Base-by-base conservation (phyloP, 2,329 filamentous ascomycete species). In the Coniochaeta hoffmannii region DNA sequence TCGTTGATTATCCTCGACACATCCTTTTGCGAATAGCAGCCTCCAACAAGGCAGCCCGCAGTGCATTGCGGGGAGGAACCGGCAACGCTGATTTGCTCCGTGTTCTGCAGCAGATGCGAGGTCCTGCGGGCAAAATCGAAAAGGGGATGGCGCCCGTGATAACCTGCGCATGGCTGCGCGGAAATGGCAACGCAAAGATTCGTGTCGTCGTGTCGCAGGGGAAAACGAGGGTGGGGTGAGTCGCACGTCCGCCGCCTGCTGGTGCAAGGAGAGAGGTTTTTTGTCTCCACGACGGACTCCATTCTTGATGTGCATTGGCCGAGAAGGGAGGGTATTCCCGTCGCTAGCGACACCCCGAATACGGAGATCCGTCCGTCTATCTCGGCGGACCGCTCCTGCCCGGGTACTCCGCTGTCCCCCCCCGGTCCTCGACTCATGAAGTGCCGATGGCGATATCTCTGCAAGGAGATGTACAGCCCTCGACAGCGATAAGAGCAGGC, bases 261-360 rank as follows among this genome's bases (percentile, higher is more conserved):
- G 36, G 36, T n/a, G 15, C 22, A 46, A 28, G 7, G 22, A 7
- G 15, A 28, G 41, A 24, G 26, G 41, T 22, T 46, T 28, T 44
- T 28, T 26, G 19, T 46, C 41, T 46, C 41, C 41, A 26, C 41
- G 41, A 46, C 11, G 3, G 19, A n/a, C 2, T 41, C 17, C 17
- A 10, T 19, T 4, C 36, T 19, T 41, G 36, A 41, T 19, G 2
- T 22, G 7, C 17, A 19, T 41, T 41, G 36, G 36, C 36, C 36
- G 36, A 41, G 36, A 41, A 41, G 36, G 36, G 36, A 41, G 36
- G 41, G 41, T 46, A 28, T 46, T 46, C 41, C 41, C 41, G 41
- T 46, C 41, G 41, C 41, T 46, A 46, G 11, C 24, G 41, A 46
- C 19, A 44, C 41, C 19, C 41, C 24, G 41, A 46, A 26, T 28